These are phyloP conservation scores for Paecilomyces sp. DNA, from an alignment of 2,329 filamentous ascomycete genomes.

Conservation along the genomic window DNA sequence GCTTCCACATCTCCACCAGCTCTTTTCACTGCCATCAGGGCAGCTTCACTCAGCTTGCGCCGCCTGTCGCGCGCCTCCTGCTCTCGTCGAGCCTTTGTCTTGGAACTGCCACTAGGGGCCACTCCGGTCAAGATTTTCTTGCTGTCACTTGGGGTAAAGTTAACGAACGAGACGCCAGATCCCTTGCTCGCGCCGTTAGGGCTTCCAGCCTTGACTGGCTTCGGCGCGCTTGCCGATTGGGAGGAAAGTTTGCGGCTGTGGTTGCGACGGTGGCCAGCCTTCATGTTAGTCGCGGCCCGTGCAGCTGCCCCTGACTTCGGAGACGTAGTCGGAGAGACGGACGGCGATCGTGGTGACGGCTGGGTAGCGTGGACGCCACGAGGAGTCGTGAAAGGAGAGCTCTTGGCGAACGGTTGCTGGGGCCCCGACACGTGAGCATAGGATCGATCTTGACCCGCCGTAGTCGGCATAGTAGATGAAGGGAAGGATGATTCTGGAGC, in stretches of 20 bases:
- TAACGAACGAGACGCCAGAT: slow-evolving; percentile 65
- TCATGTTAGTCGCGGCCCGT: slow-evolving; percentile 19
- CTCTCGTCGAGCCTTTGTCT: slow-evolving; percentile 90
- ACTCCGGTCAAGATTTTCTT: slow-evolving; percentile 78
- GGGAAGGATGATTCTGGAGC: slow-evolving; percentile 20
- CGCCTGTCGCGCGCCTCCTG: slow-evolving; percentile 77
- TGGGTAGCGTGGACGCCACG: slow-evolving; percentile 14
- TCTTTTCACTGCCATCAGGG: slow-evolving; percentile 35
- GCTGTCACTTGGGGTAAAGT: slow-evolving; percentile 78
- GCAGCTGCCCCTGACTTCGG: slow-evolving; percentile 18
- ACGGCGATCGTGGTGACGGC: slow-evolving; percentile 29
- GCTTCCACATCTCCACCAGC: slow-evolving; percentile 41
- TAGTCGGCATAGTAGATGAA: slow-evolving; percentile 14
- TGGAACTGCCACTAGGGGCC: slow-evolving; percentile 81
- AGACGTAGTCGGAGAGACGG: slow-evolving; percentile 29
- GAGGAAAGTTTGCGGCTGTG: slow-evolving; percentile 35
- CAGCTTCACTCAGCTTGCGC: slow-evolving; percentile 37
- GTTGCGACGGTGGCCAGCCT: slow-evolving; percentile 26
- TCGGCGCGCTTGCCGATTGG: slow-evolving; percentile 23
- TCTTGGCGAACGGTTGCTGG: slow-evolving; percentile 15
- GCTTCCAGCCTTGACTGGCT: slow-evolving; percentile 24
- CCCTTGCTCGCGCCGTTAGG: slow-evolving; percentile 29
- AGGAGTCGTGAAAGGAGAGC: slow-evolving; percentile 22
- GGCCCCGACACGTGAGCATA: slow-evolving; percentile 10
- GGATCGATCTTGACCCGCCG: slow-evolving; percentile 9